Conservation (phyloP, 441 rosid species). For the Croton setiger region DNA sequence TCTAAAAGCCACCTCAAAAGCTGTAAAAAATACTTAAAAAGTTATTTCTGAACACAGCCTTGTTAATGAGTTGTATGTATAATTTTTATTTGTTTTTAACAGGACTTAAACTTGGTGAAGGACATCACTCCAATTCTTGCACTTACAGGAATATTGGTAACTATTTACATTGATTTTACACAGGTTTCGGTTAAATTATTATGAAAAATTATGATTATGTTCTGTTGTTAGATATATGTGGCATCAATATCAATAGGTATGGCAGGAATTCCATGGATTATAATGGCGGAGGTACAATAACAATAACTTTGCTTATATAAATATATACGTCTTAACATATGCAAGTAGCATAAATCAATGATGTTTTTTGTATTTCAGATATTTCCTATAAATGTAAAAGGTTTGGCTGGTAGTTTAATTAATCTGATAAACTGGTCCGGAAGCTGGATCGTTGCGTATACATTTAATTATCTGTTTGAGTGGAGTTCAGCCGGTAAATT, state of each 20-base stretch:
- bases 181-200: not conserved
- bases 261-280: slow-evolving; percentile 55
- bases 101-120: slow-evolving; percentile 16
- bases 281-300: slow-evolving; percentile 53
- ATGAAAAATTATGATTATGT: not conserved
- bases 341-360: not conserved
- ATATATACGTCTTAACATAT: no score
- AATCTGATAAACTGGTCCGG: slow-evolving; percentile 27
- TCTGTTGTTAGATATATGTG: slow-evolving; percentile 27
- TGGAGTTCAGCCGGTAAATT: slow-evolving; percentile 25
- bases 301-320: no score
- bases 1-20: no score
- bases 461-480: slow-evolving; percentile 22
- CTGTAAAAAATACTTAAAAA: no score
- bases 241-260: slow-evolving; percentile 34
- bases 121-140: slow-evolving; percentile 20
- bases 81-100: not conserved
- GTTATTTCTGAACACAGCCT: not conserved
- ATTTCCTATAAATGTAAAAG: slow-evolving; percentile 30
- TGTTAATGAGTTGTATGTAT: no score
- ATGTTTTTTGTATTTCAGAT: slow-evolving; percentile 18
- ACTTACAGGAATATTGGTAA: slow-evolving; percentile 2
- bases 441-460: slow-evolving; percentile 26
- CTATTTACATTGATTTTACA: not conserved
- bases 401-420: slow-evolving; percentile 29